Conservation (phyloP, 441 rosid genomes). For the Eutrema salsugineum region DNA sequence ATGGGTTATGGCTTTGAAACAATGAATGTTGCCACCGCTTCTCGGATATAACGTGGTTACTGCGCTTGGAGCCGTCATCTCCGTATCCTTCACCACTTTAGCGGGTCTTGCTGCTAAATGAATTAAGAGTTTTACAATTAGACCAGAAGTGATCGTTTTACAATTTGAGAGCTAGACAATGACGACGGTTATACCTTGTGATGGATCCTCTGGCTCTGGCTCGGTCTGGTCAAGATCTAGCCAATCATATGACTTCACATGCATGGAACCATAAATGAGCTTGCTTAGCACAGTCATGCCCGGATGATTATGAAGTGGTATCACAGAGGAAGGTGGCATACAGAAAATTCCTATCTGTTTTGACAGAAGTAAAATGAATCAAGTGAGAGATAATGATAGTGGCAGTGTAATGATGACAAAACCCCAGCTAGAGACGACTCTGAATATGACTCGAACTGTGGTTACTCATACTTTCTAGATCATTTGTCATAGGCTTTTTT, state of each 20-base stretch:
- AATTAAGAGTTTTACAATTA: not conserved
- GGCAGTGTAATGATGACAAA: not conserved
- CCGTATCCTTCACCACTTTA: conserved; percentile 42
- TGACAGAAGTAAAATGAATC: conserved; percentile 8
- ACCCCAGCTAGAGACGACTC: not conserved
- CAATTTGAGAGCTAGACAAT: not conserved
- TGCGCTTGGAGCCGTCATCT: conserved; percentile 50
- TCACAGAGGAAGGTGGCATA: conserved; percentile 89
- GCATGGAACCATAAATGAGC: conserved; percentile 79
- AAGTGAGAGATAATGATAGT: not conserved
- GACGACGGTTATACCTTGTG: conserved; percentile 45
- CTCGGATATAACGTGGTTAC: conserved; percentile 47
- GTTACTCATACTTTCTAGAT: conserved; percentile 30
- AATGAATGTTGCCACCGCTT: conserved; percentile 62
- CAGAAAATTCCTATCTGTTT: conserved; percentile 94
- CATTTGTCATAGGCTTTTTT: conserved; percentile 30
- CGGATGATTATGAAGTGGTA: conserved; percentile 97
- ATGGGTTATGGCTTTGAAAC: conserved; percentile 54
- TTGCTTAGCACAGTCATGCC: conserved; percentile 97
- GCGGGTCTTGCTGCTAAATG: conserved; percentile 51
- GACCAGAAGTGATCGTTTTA: not conserved
- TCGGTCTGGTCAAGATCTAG: conserved; percentile 46
- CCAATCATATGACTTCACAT: conserved; percentile 84
- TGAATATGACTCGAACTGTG: conserved; percentile 10
- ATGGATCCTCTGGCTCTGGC: conserved; percentile 42